Evolutionary conservation across 2,329 filamentous ascomycete genomes (phyloP), one percentile per base, ranked within the genome.

Genomic region (Cordyceps cicadae): DNA sequence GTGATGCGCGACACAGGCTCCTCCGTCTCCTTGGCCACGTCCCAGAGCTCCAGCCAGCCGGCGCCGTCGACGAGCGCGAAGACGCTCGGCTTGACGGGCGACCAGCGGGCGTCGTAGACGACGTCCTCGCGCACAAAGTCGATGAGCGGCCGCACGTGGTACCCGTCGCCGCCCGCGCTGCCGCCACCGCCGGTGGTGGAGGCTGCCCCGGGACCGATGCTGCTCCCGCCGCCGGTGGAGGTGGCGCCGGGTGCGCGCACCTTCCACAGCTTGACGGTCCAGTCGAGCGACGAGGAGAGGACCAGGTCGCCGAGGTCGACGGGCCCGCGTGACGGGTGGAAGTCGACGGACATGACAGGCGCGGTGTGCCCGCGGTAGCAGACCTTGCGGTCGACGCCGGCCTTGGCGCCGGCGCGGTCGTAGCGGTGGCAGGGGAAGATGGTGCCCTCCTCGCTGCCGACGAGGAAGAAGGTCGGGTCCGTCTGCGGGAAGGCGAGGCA

Each of bases 351-450:
- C 87, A 97, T 96, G 68, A 99, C 92, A 0, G 94, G 94, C 3
- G 92, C 94, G 15, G 90, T 88, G 71, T 99, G 94, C 39, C 92
- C 93, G 66, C 85, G 85, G 77, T 99, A 99, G 66, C 87, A 87
- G 62, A 97, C 87, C 63, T 92, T 87, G 60, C 88, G 85, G 71
- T 99, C 95, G 29, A 97, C 91, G 53, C 94, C 94, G 5, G 94
- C 93, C 77, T 97, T 97, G 65, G 94, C 94, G 62, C 94, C 94
- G 6, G 95, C 94, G 64, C 95, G 90, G 74, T 99, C 94, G 76
- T 99, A 99, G 63, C 94, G 84, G 73, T 99, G 94, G 71, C 95
- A 97, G 0, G 94, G 92, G 74, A 94, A 96, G 65, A 99, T 97
- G 52, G 88, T 88, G 55, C 95, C 95, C 78, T 99, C 94, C 77